Base-by-base conservation (phyloP, 345 rosid species). In the Citrus australasica region DNA sequence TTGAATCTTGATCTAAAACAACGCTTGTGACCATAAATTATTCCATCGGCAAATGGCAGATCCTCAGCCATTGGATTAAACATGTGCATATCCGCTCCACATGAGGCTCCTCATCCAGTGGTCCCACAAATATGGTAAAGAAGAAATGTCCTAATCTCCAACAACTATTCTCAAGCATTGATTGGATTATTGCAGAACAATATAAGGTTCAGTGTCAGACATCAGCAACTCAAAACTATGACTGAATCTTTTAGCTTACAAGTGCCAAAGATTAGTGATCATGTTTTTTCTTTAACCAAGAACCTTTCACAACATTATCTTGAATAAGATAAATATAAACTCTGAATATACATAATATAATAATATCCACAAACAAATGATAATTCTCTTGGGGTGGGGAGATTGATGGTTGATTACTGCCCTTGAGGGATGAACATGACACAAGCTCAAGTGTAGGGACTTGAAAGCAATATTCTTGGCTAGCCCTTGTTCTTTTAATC, bases 101-200 rank as follows among this genome's bases (percentile, higher is more conserved):
- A 14, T 9, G n/a, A 38, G 78, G 74, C 58, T 30, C 27, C 66
- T 42, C 16, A 25, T 56, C 77, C 3, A n/a, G 62, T 71, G 79
- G 77, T 78, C 80, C 80, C 76, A 70, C 48, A 75, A 63, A 62
- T 46, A n/a, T 59, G 40, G 30, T 46, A 3, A 65, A 51, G 17
- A n/a, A 7, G 11, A 40, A 71, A 55, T 13, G 82, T 76, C 69
- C 42, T 53, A 10, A 67, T 75, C 86, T 65, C 71, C 71, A 75
- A 24, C 83, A 24, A 75, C 76, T 74, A 74, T 65, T 75, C 51
- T 38, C 21, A 6, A 33, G 40, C 61, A 63, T 62, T 62, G 32
- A 62, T n/a, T 74, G 27, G 71, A 38, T 42, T 35, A 32, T 65
- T 56, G 32, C 38, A 25, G n/a, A 65, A 66, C 27, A 24, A 66